Evolutionary conservation across 345 rosid genomes (phyloP).

Genomic region (Syzygium jambos): DNA sequence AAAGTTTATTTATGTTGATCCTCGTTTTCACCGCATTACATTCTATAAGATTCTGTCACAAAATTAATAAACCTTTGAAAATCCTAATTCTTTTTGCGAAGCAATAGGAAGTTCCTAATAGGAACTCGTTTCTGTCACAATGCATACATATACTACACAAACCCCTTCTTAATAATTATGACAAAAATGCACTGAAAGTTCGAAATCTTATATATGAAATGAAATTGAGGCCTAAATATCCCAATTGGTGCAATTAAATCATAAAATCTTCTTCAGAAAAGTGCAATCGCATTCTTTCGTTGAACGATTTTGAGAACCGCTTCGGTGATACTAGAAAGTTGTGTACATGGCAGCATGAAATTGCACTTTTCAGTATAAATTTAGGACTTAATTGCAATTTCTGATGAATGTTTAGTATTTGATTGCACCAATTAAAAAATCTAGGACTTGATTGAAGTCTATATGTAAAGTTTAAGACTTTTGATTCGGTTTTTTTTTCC

Average conservation of each 20-base stretch:
- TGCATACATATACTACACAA: not conserved
- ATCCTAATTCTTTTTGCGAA: not conserved
- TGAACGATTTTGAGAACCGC: not conserved
- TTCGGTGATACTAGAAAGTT: not conserved
- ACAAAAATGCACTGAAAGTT: not conserved
- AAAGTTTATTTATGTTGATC: not conserved
- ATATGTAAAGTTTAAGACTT: not conserved
- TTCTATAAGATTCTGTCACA: not conserved
- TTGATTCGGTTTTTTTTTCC: not conserved
- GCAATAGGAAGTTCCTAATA: not conserved
- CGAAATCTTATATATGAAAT: not conserved
- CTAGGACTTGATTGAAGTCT: not conserved
- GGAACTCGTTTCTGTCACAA: not conserved
- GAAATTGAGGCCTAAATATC: not conserved
- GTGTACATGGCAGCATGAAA: not conserved
- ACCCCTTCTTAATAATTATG: not conserved
- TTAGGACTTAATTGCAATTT: not conserved
- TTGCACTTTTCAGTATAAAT: not conserved
- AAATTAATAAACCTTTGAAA: not conserved
- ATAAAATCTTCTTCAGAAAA: not conserved
- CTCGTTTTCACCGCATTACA: not conserved
- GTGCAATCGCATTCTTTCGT: not conserved
- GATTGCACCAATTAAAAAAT: not conserved
- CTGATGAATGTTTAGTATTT: not conserved
- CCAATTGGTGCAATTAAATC: not conserved